phyloP scores from a whole-genome alignment of 83 land plant genomes.

The Picea engelmannii region DNA sequence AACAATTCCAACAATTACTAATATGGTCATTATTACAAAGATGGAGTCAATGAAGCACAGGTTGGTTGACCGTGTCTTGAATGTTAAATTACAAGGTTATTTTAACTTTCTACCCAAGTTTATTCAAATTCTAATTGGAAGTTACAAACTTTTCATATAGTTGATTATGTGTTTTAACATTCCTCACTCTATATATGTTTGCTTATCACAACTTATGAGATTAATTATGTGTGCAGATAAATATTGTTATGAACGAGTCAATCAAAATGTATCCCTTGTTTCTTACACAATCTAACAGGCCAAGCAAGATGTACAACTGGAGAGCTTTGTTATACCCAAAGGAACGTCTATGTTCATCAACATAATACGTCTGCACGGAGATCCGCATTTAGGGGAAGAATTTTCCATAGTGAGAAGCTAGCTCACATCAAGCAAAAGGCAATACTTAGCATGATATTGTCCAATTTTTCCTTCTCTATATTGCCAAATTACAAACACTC shows the following conservation, averaged over 20 bases:
- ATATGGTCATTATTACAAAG: slow-evolving; percentile 6
- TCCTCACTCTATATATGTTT: no score
- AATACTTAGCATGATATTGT: slow-evolving; percentile 41
- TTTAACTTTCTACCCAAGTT: no score
- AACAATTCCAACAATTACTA: background rate
- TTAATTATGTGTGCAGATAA: slow-evolving; percentile 41
- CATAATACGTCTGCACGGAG: slow-evolving; percentile 58
- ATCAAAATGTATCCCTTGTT: slow-evolving; percentile 49
- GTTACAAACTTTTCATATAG: no score
- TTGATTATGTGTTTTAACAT: no score
- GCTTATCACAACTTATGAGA: no score
- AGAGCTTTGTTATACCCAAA: slow-evolving; percentile 30
- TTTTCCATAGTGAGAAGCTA: slow-evolving; percentile 51
- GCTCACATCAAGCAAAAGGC: slow-evolving; percentile 52
- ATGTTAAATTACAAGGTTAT: slow-evolving; percentile 60
- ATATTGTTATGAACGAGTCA: slow-evolving; percentile 52
- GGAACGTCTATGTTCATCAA: slow-evolving; percentile 71
- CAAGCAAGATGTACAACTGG: slow-evolving; percentile 19
- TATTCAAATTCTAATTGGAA: no score
- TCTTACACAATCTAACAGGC: slow-evolving; percentile 65
- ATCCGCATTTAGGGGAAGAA: slow-evolving; percentile 68
- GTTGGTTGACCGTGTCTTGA: slow-evolving; percentile 58
- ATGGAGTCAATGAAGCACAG: slow-evolving; percentile 73
- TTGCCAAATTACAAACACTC: slow-evolving; percentile 49
- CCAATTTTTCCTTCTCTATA: slow-evolving; percentile 36